Conservation (phyloP, 2,329 filamentous ascomycete species). For the Colletotrichum spinosum region DNA sequence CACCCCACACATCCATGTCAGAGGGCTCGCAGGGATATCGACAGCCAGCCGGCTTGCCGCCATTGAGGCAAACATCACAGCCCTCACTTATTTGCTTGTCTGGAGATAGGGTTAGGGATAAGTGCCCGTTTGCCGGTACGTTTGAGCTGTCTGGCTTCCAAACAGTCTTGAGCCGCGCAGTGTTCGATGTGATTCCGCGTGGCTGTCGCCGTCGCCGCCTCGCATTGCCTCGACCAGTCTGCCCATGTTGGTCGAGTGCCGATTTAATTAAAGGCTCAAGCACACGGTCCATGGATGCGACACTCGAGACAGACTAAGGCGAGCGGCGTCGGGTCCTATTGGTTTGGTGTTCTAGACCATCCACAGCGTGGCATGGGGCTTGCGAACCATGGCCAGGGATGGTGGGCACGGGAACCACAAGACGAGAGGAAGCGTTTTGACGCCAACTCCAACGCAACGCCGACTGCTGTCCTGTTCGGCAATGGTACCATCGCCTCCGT, state of each 20-base stretch:
- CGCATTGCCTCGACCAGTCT: constrained; percentile 5
- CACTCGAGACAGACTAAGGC: constrained; percentile 36
- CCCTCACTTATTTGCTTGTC: too few species aligned
- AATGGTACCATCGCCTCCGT: constrained; percentile 13
- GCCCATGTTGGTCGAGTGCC: constrained; percentile 24
- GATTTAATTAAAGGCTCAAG: constrained; percentile 36
- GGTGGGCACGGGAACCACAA: constrained; percentile 10
- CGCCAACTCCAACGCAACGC: background rate
- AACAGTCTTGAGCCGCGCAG: too few species aligned
- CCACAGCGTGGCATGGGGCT: constrained; percentile 27
- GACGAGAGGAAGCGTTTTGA: constrained; percentile 12
- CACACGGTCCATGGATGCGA: constrained; percentile 15
- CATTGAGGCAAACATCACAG: background rate
- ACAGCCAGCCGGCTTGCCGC: constrained; percentile 5
- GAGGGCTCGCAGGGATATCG: constrained; percentile 11
- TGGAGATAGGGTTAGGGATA: too few species aligned
- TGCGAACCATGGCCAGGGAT: constrained; percentile 26
- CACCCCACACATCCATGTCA: background rate
- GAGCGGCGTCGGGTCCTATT: constrained; percentile 24
- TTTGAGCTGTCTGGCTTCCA: too few species aligned
- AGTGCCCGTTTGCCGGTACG: too few species aligned
- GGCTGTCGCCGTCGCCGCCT: too few species aligned
- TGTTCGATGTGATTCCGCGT: too few species aligned
- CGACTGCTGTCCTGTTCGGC: constrained; percentile 7
- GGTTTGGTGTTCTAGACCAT: constrained; percentile 17